These are phyloP conservation scores for Saccharomycodes ludwigii DNA, from an alignment of 805 yeast species.

Conservation along the genomic window DNA sequence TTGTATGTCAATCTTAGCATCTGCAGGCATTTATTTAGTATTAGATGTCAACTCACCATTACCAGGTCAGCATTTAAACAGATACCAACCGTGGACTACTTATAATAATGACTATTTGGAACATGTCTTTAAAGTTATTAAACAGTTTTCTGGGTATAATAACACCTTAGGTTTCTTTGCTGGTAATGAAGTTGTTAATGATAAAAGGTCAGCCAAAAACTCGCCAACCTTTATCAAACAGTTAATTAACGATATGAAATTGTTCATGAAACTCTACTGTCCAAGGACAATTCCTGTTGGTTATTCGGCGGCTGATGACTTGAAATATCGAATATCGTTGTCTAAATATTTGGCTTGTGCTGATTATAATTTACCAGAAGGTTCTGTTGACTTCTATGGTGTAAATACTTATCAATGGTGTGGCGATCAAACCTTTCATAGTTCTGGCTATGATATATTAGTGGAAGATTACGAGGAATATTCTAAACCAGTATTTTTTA, in stretches of 20 bases:
- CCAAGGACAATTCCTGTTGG: conserved; percentile 77
- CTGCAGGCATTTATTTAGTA: conserved; percentile 85
- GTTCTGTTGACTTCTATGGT: conserved; percentile 76
- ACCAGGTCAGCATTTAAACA: conserved; percentile 62
- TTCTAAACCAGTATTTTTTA: conserved; percentile 70
- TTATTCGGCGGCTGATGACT: conserved; percentile 93
- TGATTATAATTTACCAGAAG: conserved; percentile 30
- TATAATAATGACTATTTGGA: conserved; percentile 59
- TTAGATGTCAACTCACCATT: conserved; percentile 87
- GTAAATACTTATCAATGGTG: conserved; percentile 96
- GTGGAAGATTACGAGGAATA: conserved; percentile 58
- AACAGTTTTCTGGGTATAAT: conserved; percentile 72
- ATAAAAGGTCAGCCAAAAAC: conserved; percentile 47
- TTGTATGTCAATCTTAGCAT: conserved; percentile 85
- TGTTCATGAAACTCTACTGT: conserved; percentile 45
- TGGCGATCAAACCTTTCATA: conserved; percentile 71
- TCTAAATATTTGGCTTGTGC: conserved; percentile 75
- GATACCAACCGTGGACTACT: conserved; percentile 91
- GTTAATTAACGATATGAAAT: conserved; percentile 69
- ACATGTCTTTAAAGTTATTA: conserved; percentile 68
- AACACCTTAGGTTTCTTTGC: conserved; percentile 88
- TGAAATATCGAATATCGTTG: conserved; percentile 59
- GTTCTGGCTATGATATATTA: conserved; percentile 65
- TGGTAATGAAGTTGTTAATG: conserved; percentile 85
- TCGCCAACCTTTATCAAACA: conserved; percentile 75